Percentiles rank a stretch among this genome's conserved stretches.
phyloP scores from a whole-genome alignment of 2,329 filamentous ascomycete species.

The Falciphora oryzae region DNA sequence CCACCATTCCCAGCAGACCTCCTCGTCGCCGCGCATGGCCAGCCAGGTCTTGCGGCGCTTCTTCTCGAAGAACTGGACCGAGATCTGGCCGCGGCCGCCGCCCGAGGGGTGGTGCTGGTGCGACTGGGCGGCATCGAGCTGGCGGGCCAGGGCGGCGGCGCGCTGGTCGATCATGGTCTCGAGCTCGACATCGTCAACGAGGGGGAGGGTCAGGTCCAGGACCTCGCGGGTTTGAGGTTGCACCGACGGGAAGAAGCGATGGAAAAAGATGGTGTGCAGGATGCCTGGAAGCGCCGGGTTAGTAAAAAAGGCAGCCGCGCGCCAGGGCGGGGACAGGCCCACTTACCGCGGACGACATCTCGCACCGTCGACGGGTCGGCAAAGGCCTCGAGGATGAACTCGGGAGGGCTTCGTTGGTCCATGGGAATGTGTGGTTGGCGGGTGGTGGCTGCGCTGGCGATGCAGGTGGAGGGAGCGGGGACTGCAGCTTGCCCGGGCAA shows the following conservation, averaged over 20 bases:
- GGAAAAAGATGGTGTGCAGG: conserved; percentile 97
- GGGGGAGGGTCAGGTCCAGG: conserved; percentile 83
- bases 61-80: conserved; percentile 93
- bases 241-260: conserved; percentile 89
- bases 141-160: conserved; percentile 70
- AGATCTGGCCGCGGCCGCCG: conserved; percentile 70
- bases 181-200: conserved; percentile 83
- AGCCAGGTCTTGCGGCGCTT: conserved; percentile 75
- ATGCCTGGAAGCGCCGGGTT: conserved; percentile 52
- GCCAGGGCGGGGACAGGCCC: too few species aligned
- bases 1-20: conserved; percentile 97
- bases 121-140: conserved; percentile 50
- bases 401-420: conserved; percentile 58
- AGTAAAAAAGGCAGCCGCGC: background rate
- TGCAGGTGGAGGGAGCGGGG: background rate
- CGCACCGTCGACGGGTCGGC: conserved; percentile 84
- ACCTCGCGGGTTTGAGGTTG: conserved; percentile 79
- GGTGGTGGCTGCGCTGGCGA: background rate
- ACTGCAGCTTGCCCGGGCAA: background rate
- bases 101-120: conserved; percentile 22
- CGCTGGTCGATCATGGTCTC: conserved; percentile 91
- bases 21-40: conserved; percentile 71
- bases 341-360: conserved; percentile 83
- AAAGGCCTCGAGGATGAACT: conserved; percentile 92
- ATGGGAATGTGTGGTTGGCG: conserved; percentile 24